Percentiles rank a stretch among this genome's conserved stretches.
These are phyloP conservation scores for Trametes pubescens DNA, from an alignment of 1,284 basidiomycete genomes.

Conservation along the genomic window DNA sequence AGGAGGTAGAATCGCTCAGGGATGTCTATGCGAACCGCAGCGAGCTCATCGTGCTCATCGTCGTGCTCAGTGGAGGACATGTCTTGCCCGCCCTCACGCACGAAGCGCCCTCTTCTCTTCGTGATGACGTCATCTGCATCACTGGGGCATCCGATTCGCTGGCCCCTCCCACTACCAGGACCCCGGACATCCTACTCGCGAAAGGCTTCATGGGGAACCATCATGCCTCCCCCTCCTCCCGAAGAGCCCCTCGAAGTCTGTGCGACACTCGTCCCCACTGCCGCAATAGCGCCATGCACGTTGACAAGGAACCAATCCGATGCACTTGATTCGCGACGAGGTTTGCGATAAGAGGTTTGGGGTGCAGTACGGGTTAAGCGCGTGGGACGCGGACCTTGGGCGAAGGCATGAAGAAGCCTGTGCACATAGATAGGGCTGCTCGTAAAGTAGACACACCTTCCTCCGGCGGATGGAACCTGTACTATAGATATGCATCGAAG, in stretches of 20 bases:
- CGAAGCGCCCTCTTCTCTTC: conserved; percentile 12
- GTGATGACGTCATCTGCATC: conserved; percentile 27
- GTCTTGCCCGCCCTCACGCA: conserved; percentile 23
- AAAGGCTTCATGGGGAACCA: no score
- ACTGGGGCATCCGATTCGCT: conserved; percentile 1
- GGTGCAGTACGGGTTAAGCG: no score
- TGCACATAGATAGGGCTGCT: no score
- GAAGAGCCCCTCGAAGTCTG: conserved; percentile 15
- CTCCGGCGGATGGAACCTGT: no score
- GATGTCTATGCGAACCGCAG: conserved; percentile 47
- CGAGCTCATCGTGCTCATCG: conserved; percentile 22
- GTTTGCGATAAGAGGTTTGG: neutral
- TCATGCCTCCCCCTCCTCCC: neutral
- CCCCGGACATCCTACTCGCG: no score
- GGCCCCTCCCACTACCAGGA: neutral
- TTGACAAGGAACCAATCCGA: neutral
- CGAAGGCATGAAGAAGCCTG: neutral
- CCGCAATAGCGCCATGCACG: neutral
- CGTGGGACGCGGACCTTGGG: no score
- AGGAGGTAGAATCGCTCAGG: conserved; percentile 52
- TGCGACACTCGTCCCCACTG: neutral
- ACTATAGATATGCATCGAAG: no score
- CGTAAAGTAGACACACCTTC: no score
- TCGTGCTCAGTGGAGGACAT: conserved; percentile 35
- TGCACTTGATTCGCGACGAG: neutral